phyloP scores from a whole-genome alignment of 1,139 yeast species.

The Suhomyces panamericanus region DNA sequence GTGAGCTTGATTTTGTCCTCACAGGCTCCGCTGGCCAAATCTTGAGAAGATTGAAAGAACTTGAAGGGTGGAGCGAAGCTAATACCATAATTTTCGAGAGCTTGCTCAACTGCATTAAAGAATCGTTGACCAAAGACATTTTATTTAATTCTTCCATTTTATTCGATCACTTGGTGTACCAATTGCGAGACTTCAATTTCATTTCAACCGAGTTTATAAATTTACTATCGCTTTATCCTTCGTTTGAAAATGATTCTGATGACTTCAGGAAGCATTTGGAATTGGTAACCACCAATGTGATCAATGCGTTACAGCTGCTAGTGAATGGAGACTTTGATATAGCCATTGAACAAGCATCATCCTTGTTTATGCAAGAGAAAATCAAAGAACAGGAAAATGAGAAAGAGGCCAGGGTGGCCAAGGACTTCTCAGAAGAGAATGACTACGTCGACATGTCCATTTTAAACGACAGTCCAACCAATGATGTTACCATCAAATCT shows the following conservation, averaged over 20 bases:
- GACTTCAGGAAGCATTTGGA: slow-evolving; percentile 4
- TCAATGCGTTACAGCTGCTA: slow-evolving; percentile 24
- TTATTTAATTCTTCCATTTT: slow-evolving; percentile 56
- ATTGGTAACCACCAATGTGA: slow-evolving; percentile 5
- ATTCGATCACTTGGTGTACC: slow-evolving; percentile 39
- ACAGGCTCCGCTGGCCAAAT: slow-evolving; percentile 44
- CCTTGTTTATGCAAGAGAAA: slow-evolving; percentile 33
- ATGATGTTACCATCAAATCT: neutral
- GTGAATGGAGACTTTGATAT: slow-evolving; percentile 42
- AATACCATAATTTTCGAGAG: slow-evolving; percentile 45
- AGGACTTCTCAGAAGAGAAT: neutral
- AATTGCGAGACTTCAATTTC: slow-evolving; percentile 26
- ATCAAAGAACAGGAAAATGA: slow-evolving; percentile 16
- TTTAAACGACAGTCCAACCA: neutral
- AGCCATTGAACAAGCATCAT: slow-evolving; percentile 31
- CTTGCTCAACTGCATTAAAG: slow-evolving; percentile 42
- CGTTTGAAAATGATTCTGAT: slow-evolving; percentile 2
- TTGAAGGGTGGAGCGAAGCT: slow-evolving; percentile 54
- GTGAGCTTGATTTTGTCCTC: slow-evolving; percentile 54
- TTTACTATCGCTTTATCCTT: slow-evolving; percentile 6
- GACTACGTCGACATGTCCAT: neutral
- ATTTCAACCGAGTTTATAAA: slow-evolving; percentile 19
- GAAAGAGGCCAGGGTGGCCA: neutral
- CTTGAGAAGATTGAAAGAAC: slow-evolving; percentile 45
- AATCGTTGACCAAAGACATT: slow-evolving; percentile 52